Evolutionary conservation across 1,284 basidiomycete genomes (phyloP), one percentile per base, ranked within the genome.

Genomic region (Irpex lacteus): DNA sequence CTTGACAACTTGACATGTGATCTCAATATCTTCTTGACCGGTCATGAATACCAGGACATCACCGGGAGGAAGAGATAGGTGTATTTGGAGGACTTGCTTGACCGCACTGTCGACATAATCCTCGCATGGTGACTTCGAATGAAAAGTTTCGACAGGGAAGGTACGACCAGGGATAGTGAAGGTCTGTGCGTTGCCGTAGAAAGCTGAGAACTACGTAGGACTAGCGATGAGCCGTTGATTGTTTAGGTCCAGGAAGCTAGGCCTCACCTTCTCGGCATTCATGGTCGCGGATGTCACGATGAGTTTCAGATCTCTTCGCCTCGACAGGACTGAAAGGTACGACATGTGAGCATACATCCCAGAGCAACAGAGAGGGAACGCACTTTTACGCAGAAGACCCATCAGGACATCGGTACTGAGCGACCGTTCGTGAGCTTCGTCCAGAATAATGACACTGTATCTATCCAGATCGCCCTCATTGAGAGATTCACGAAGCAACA

Each of bases 41-140:
- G 98, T 99, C 97, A 99, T 99, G 77, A 99, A 99, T 13, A 99
- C 95, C 44, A 99, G 83, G 63, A 99, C 94, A 78, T 99, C 98
- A 4, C 98, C 98, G 0, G 88, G 88, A n/a, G 96, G 95, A 18
- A 92, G 85, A 0, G 96, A 95, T 26, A 99, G 82, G 74, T 99
- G 98, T 60, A 99, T 98, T 72, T 97, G 94, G 6, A 99, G 83
- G 5, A 98, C 92, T 78, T 99, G 96, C 80, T 98, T 99, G 68
- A 99, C 96, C 0, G 98, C 93, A 66, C 92, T 90, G 72, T 99
- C 98, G 64, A 99, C 98, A 72, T 99, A 99, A 74, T 99, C 98
- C 73, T 98, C 97, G 73, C 96, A 98, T 0, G 98, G 98, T 0
- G 96, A 96, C 75, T 98, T 98, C 58, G 93, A 85, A 78, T 98